These are phyloP conservation scores for Debaryomyces castellii DNA, from an alignment of 805 yeast species.

Conservation along the genomic window DNA sequence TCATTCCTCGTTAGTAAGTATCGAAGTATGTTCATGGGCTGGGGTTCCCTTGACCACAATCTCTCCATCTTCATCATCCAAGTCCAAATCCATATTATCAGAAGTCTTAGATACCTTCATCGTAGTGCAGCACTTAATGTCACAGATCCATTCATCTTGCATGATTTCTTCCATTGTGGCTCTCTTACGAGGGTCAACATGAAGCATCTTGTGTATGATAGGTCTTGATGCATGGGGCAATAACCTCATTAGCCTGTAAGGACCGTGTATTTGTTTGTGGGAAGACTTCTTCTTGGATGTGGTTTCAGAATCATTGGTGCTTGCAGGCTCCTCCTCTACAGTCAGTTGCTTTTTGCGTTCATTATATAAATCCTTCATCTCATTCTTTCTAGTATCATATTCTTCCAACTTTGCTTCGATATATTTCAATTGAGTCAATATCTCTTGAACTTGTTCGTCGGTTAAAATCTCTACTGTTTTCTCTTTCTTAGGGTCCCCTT, in stretches of 20 bases:
- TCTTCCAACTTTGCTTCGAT: constrained; percentile 37
- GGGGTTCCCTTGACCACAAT: constrained; percentile 36
- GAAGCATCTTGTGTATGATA: constrained; percentile 62
- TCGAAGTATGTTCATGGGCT: constrained; percentile 40
- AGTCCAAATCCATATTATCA: constrained; percentile 19
- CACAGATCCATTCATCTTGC: constrained; percentile 68
- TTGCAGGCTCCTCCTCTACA: constrained; percentile 4
- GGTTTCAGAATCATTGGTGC: constrained; percentile 12
- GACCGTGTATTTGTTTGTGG: constrained; percentile 71
- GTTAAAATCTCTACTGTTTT: constrained; percentile 26
- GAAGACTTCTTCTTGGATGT: constrained; percentile 30
- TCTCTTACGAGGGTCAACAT: constrained; percentile 58
- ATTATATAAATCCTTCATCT: constrained; percentile 30
- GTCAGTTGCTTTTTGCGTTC: constrained; percentile 15
- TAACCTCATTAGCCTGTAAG: constrained; percentile 76
- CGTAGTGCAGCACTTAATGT: constrained; percentile 61
- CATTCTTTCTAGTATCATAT: constrained; percentile 34
- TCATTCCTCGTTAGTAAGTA: constrained; percentile 16
- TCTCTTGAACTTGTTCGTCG: constrained; percentile 32
- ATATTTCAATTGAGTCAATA: constrained; percentile 32
- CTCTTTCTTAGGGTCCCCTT: constrained; percentile 14
- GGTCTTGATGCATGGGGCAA: constrained; percentile 85
- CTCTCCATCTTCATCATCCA: constrained; percentile 40
- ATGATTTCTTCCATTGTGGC: constrained; percentile 67
- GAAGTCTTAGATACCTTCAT: constrained; percentile 19